Percentiles rank a stretch among this genome's conserved stretches.
Evolutionary conservation across 495 filamentous ascomycete genomes (phyloP).

Genomic region (Pyrenula aspistea): DNA sequence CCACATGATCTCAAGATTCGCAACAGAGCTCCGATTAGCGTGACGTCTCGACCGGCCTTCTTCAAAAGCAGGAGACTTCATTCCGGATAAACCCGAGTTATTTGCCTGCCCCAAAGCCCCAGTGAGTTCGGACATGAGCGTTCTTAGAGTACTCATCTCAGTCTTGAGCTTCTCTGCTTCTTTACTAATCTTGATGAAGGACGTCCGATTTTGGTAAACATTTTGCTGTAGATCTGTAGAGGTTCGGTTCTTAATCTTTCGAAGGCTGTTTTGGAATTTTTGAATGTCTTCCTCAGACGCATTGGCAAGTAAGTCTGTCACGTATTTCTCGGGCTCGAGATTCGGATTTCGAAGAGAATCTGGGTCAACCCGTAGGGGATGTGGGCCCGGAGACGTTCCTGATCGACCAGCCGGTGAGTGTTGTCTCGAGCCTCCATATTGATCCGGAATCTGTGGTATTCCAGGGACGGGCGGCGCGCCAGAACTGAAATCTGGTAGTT

Average conservation of each 20-base stretch:
- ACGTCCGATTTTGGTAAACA: conserved; percentile 93
- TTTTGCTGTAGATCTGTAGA: conserved; percentile 88
- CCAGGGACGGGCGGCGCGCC: conserved; percentile 46
- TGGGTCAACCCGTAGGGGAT: conserved; percentile 45
- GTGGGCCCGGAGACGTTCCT: conserved; percentile 26
- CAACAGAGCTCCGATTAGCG: conserved; percentile 50
- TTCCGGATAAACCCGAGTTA: conserved; percentile 26
- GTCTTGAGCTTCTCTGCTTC: conserved; percentile 95
- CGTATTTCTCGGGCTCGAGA: conserved; percentile 57
- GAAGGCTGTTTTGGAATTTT: conserved; percentile 63
- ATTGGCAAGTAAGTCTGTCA: conserved; percentile 68
- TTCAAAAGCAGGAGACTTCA: conserved; percentile 32
- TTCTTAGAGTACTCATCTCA: conserved; percentile 84
- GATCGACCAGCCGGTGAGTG: conserved; percentile 33
- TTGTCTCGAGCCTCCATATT: conserved; percentile 31
- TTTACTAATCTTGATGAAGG: conserved; percentile 98
- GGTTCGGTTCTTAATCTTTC: conserved; percentile 69
- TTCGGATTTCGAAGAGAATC: conserved; percentile 70
- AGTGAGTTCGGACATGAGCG: conserved; percentile 81
- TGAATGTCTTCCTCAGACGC: conserved; percentile 90
- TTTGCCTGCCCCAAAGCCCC: conserved; percentile 64
- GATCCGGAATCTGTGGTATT: conserved; percentile 32
- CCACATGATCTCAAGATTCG: conserved; percentile 93
- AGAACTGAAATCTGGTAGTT: conserved; percentile 55
- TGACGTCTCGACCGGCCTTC: conserved; percentile 34